phyloP scores from a whole-genome alignment of 768 basidiomycete genomes.

The Boletus sensibilis region DNA sequence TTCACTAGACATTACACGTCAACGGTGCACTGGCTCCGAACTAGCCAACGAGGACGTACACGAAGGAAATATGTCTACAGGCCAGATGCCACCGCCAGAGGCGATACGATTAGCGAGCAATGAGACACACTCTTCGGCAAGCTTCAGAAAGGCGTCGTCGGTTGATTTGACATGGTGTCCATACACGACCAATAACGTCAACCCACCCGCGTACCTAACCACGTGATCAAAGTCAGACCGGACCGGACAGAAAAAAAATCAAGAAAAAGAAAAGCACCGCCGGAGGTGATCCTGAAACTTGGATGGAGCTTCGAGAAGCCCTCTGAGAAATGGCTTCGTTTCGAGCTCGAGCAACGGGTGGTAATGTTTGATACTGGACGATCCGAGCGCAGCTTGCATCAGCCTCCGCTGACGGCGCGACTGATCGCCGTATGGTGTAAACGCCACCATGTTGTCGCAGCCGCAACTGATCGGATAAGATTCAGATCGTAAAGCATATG shows the following conservation, averaged over 20 bases:
- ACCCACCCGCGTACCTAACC: slow-evolving; percentile 48
- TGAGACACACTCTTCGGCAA: slow-evolving; percentile 43
- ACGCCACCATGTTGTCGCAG: slow-evolving; percentile 71
- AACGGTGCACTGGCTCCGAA: not conserved
- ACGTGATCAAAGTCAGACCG: slow-evolving; percentile 25
- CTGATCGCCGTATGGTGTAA: slow-evolving; percentile 63
- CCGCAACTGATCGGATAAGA: slow-evolving; percentile 40
- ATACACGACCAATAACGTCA: slow-evolving; percentile 59
- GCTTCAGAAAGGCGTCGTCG: slow-evolving; percentile 41
- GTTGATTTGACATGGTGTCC: slow-evolving; percentile 48
- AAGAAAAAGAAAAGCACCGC: slow-evolving; percentile 22
- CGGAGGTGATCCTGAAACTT: slow-evolving; percentile 37
- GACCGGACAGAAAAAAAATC: not conserved
- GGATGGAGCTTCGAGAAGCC: slow-evolving; percentile 45
- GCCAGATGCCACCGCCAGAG: slow-evolving; percentile 43
- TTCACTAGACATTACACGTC: slow-evolving; percentile 36
- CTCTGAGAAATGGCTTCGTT: slow-evolving; percentile 55
- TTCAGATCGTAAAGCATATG: not conserved
- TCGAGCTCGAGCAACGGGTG: slow-evolving; percentile 55
- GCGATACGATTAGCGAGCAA: slow-evolving; percentile 45
- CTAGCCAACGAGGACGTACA: slow-evolving; percentile 21
- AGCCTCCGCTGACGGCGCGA: slow-evolving; percentile 64
- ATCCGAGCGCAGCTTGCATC: slow-evolving; percentile 62
- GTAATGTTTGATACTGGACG: slow-evolving; percentile 52
- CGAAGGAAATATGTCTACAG: slow-evolving; percentile 39